Evolutionary conservation across 169 alveolate species (phyloP).

Genomic region (Plasmodium cynomolgi): DNA sequence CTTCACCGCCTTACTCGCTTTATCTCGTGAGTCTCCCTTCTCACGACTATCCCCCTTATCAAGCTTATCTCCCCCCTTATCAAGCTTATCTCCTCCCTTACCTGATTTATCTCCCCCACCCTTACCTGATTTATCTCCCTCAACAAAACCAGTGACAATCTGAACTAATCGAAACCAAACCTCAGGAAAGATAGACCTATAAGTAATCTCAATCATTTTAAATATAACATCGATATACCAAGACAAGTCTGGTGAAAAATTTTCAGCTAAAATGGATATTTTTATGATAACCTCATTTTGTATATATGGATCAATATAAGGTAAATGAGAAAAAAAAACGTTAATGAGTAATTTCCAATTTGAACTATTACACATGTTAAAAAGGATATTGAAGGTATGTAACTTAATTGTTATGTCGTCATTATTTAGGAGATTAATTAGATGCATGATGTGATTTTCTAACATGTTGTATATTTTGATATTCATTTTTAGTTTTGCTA

Average conservation of each 20-base stretch:
- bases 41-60: background rate
- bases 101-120: background rate
- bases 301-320: constrained; percentile 91
- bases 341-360: constrained; percentile 91
- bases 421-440: constrained; percentile 86
- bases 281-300: constrained; percentile 93
- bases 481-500: constrained; percentile 45
- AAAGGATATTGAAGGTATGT: constrained; percentile 92
- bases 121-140: background rate
- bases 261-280: constrained; percentile 92
- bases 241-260: constrained; percentile 89
- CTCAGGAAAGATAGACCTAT: constrained; percentile 91
- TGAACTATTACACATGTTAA: constrained; percentile 89
- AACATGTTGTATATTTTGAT: constrained; percentile 34
- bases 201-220: constrained; percentile 92
- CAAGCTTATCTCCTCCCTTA: background rate
- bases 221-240: constrained; percentile 94
- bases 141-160: constrained; percentile 76
- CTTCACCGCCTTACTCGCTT: background rate
- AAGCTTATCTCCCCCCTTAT: background rate
- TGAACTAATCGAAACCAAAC: constrained; percentile 84
- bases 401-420: constrained; percentile 92
- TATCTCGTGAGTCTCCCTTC: background rate
- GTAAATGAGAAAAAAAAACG: constrained; percentile 90
- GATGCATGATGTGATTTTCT: constrained; percentile 87